Evolutionary conservation across 371 early-diverging fungal genomes (phyloP), one percentile per base, ranked within the genome.

Genomic region (Haplosporangium sp.): DNA sequence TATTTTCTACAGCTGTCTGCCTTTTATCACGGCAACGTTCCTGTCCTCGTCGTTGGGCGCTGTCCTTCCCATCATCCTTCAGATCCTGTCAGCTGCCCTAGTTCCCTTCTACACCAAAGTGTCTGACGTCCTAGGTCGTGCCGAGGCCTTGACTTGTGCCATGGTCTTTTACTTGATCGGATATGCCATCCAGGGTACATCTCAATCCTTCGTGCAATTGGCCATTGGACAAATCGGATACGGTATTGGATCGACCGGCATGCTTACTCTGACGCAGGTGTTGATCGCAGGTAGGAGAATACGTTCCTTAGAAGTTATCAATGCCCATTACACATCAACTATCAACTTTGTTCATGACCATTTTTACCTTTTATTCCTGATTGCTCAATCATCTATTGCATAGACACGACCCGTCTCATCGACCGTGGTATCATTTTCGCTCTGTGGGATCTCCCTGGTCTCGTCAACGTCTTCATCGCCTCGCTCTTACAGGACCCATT

Each of bases 101-200:
- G 72, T 83, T 6, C 85, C 85, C 21, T 81, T 85, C 64, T 85
- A 83, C 60, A 74, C 83, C n/a, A 85, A 85, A 51, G 63, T 83
- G 16, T 76, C 84, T 6, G 85, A 85, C 62, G 79, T 85, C 55
- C 59, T 72, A 45, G 85, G 85, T 3, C 72, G 85, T 62, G 73
- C 83, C 36, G 62, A 74, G 62, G 54, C 81, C 9, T 81, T 81
- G 72, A 79, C 82, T 21, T 21, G 81, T 10, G 69, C 83, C 41
- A 68, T 84, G 57, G 21, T 81, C n/a, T 82, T 81, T 37, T 85
- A 83, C 46, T 43, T 82, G 20, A 29, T 84, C 36, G 84, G 84
- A 21, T 82, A 73, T 59, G 67, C 72, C 23, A 69, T 83, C 48
- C 69, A 75, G 48, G 83, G 84, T 18, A 73, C 73, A 29, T 50